Evolutionary conservation across 129 eudicot species (phyloP).

Genomic region (Tanacetum coccineum): DNA sequence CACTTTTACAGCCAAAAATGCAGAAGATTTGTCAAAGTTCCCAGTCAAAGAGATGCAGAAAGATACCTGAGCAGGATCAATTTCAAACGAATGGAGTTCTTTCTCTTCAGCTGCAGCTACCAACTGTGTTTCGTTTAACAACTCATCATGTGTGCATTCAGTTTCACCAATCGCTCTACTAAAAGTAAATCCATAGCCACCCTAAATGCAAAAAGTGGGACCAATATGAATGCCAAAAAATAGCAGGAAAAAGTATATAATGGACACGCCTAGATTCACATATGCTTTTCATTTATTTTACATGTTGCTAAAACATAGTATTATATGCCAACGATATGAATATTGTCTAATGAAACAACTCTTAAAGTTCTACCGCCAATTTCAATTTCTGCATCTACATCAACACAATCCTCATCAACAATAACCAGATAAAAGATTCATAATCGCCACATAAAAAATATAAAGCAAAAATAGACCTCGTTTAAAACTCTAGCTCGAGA

Average conservation of each 20-base stretch:
- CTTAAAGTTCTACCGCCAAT: too few relatives aligned
- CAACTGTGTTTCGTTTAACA: conserved; percentile 84
- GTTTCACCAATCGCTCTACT: conserved; percentile 69
- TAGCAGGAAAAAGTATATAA: background rate
- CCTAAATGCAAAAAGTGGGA: conserved; percentile 34
- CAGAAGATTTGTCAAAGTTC: too few relatives aligned
- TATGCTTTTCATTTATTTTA: too few relatives aligned
- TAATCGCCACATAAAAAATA: background rate
- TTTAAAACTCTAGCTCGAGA: conserved; percentile 64
- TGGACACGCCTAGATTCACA: too few relatives aligned
- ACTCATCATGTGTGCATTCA: conserved; percentile 68
- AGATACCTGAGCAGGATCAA: conserved; percentile 60
- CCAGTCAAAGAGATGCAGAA: too few relatives aligned
- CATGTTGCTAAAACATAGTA: too few relatives aligned
- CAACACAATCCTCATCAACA: background rate
- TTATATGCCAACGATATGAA: too few relatives aligned
- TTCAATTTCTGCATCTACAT: too few relatives aligned
- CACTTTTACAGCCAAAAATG: too few relatives aligned
- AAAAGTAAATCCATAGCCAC: conserved; percentile 65
- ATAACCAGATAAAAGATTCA: too few relatives aligned
- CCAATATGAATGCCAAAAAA: conserved; percentile 17
- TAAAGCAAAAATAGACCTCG: conserved; percentile 49
- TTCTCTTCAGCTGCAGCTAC: conserved; percentile 96
- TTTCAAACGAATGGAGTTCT: conserved; percentile 86
- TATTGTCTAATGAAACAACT: too few relatives aligned